Conservation (phyloP, 306 rosid genomes). For the Neltuma alba region DNA sequence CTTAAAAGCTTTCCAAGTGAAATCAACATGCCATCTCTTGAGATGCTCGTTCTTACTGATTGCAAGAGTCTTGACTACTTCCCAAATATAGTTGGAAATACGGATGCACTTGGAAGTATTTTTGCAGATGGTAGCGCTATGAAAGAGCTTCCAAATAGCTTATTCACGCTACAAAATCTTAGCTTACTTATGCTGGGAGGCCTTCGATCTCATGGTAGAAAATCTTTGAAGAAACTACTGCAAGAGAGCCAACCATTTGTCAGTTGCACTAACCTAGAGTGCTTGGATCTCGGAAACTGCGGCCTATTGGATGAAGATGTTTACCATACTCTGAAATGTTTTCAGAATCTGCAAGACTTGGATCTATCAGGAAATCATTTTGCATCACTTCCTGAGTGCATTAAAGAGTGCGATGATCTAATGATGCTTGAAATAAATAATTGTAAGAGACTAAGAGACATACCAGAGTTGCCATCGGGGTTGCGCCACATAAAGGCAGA, state of each 20-base stretch:
- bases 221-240: not conserved
- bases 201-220: not conserved
- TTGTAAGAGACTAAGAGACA: not conserved
- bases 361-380: not conserved
- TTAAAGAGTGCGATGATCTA: not conserved
- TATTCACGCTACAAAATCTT: not conserved
- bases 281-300: not conserved
- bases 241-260: not conserved
- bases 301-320: not conserved
- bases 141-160: not conserved
- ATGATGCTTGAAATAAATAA: not conserved
- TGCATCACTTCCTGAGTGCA: not conserved
- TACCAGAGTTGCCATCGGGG: not conserved
- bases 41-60: not conserved
- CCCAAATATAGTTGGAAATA: not conserved
- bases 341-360: not conserved
- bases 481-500: not conserved
- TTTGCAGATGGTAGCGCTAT: not conserved
- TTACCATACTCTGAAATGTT: not conserved
- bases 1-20: not conserved
- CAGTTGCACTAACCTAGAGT: not conserved
- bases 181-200: not conserved
- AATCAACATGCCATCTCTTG: not conserved
- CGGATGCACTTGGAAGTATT: not conserved
- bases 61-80: not conserved